phyloP scores from a whole-genome alignment of 306 rosid genomes.

The Fragaria vesca region DNA sequence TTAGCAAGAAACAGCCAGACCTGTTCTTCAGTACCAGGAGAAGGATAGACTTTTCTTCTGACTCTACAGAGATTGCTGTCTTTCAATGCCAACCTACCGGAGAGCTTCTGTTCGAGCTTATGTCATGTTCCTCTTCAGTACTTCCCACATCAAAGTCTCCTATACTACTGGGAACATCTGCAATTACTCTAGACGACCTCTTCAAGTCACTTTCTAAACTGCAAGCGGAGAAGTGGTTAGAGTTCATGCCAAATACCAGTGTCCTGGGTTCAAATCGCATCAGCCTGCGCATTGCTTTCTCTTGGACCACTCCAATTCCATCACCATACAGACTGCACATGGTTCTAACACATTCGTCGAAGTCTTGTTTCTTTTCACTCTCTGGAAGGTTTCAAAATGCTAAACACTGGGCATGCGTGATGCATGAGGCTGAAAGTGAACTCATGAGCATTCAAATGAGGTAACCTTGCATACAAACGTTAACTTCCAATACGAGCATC shows the following conservation, averaged over 20 bases:
- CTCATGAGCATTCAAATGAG: slow-evolving; percentile 32
- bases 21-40: slow-evolving; percentile 24
- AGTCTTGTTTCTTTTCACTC: neutral
- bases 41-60: slow-evolving; percentile 24
- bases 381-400: slow-evolving; percentile 3
- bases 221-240: slow-evolving; percentile 40
- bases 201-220: slow-evolving; percentile 20
- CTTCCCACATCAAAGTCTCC: slow-evolving; percentile 13
- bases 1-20: slow-evolving; percentile 33
- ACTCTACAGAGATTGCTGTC: slow-evolving; percentile 31
- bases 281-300: slow-evolving; percentile 30
- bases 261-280: slow-evolving; percentile 21
- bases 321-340: slow-evolving; percentile 24
- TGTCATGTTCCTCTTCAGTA: slow-evolving; percentile 13
- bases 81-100: slow-evolving; percentile 42
- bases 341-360: neutral
- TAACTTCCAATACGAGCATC: neutral
- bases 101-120: slow-evolving; percentile 37
- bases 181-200: slow-evolving; percentile 28
- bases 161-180: slow-evolving; percentile 33
- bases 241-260: slow-evolving; percentile 21
- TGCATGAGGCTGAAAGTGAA: slow-evolving; percentile 31
- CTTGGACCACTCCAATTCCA: slow-evolving; percentile 35
- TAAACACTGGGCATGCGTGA: slow-evolving; percentile 21
- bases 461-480: slow-evolving; percentile 5